Evolutionary conservation across 306 rosid species (phyloP), one percentile per base, ranked within the genome.

Genomic region (Comarum palustre): DNA sequence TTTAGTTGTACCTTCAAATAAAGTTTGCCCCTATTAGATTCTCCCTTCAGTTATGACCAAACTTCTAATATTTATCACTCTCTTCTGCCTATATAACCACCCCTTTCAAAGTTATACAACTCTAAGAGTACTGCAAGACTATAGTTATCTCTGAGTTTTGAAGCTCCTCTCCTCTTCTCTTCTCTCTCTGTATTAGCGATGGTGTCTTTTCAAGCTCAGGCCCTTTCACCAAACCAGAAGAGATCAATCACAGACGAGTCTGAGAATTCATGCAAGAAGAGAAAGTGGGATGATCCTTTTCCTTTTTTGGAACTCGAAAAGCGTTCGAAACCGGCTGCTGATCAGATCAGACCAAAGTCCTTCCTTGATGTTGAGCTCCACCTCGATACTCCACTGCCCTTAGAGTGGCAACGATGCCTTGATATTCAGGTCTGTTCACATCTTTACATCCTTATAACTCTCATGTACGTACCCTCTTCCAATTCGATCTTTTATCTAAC

Each of bases 401-500:
- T 83, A 22, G 87, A 91, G 73, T 88, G 95, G 97, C 91, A 86
- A 79, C 83, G 87, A 76, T 86, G 91, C 78, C 88, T 92, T 46
- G 87, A 81, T 74, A 79, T 94, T 84, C 88, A 90, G 95, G 99
- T 94, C 83, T 8, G 8, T 47, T 36, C 19, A 39, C 4, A 34
- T 15, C 16, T 31, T 31, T 48, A 19, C n/a, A 52, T 22, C 22
- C 15, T 12, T 27, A 15, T 27, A n/a, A n/a, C n/a, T 58, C 17
- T 57, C 36, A 29, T 14, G 16, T 5, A n/a, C n/a, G n/a, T n/a
- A n/a, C n/a, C n/a, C n/a, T n/a, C 5, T 38, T 16, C 3, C 15
- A 11, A 4, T 57, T 15, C 6, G 12, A 24, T 41, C 3, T 41
- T 39, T 2, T 55, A 24, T 58, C 64, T 29, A 27, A 58, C n/a